phyloP scores from a whole-genome alignment of 257 asterid species.

The Penstemon newberryi region DNA sequence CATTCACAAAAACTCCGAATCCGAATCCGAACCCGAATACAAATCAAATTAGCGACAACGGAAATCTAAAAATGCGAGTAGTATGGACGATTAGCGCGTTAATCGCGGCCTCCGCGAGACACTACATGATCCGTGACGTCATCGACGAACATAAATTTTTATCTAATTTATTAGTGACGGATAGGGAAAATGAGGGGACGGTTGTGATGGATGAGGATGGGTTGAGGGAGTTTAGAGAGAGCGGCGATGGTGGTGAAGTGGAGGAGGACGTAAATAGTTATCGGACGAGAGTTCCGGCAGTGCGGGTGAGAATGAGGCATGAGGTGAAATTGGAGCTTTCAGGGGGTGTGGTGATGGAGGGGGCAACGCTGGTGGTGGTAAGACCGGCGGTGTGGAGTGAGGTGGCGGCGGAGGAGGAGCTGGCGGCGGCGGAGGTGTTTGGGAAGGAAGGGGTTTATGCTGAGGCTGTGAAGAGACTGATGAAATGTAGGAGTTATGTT shows the following conservation, averaged over 20 bases:
- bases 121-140: slow-evolving; percentile 56
- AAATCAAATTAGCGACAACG: slow-evolving; percentile 26
- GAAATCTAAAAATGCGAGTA: slow-evolving; percentile 56
- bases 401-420: slow-evolving; percentile 44
- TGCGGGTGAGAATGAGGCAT: slow-evolving; percentile 64
- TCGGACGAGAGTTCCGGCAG: slow-evolving; percentile 64
- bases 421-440: slow-evolving; percentile 43
- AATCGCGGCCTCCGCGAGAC: slow-evolving; percentile 69
- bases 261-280: slow-evolving; percentile 34
- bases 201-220: slow-evolving; percentile 55
- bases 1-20: slow-evolving; percentile 38
- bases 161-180: slow-evolving; percentile 42
- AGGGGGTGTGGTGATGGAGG: slow-evolving; percentile 46
- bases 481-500: slow-evolving; percentile 52
- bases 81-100: slow-evolving; percentile 70
- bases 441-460: slow-evolving; percentile 41
- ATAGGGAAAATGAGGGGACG: slow-evolving; percentile 52
- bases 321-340: slow-evolving; percentile 49
- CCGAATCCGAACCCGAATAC: slow-evolving; percentile 1
- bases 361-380: slow-evolving; percentile 64
- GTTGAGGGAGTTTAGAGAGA: slow-evolving; percentile 43
- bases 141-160: slow-evolving; percentile 47
- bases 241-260: neutral
- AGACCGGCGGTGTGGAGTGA: slow-evolving; percentile 35
- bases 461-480: slow-evolving; percentile 52